Evolutionary conservation across 805 yeast species (phyloP).

Genomic region (Pichia manshurica): DNA sequence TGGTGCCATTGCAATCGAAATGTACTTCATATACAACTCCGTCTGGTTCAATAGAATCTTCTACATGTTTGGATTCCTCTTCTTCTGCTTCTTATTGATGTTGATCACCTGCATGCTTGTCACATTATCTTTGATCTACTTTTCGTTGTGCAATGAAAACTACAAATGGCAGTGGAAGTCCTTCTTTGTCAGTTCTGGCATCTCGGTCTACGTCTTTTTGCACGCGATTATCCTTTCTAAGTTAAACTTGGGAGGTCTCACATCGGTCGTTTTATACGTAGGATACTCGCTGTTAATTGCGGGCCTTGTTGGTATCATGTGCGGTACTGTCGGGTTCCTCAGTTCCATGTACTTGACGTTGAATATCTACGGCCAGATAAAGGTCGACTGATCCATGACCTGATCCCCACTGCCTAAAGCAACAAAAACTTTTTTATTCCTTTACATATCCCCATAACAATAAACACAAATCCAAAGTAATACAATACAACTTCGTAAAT

Average conservation of each 20-base stretch:
- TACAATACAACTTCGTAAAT: no score
- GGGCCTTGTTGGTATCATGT: slow-evolving; percentile 63
- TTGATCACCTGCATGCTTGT: slow-evolving; percentile 74
- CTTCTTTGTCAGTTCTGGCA: slow-evolving; percentile 80
- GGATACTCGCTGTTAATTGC: slow-evolving; percentile 80
- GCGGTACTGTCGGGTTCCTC: slow-evolving; percentile 84
- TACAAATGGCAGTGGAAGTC: slow-evolving; percentile 98
- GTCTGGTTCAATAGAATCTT: slow-evolving; percentile 90
- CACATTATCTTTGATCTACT: slow-evolving; percentile 74
- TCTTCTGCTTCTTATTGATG: slow-evolving; percentile 82
- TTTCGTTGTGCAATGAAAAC: slow-evolving; percentile 82
- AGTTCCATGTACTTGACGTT: slow-evolving; percentile 69
- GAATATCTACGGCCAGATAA: slow-evolving; percentile 76
- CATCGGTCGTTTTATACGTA: slow-evolving; percentile 70
- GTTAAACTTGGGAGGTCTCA: slow-evolving; percentile 64
- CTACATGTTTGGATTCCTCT: slow-evolving; percentile 96
- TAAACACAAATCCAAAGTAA: no score
- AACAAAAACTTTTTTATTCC: no score
- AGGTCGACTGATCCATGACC: slow-evolving; percentile 48
- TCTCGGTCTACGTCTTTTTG: slow-evolving; percentile 75
- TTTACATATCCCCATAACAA: no score
- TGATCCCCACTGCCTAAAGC: background rate
- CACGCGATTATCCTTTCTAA: slow-evolving; percentile 75
- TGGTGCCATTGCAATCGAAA: slow-evolving; percentile 90
- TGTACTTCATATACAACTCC: slow-evolving; percentile 86